Evolutionary conservation across 371 early-diverging fungal genomes (phyloP), one percentile per base, ranked within the genome.

Genomic region (Syncephalastrum monosporum): DNA sequence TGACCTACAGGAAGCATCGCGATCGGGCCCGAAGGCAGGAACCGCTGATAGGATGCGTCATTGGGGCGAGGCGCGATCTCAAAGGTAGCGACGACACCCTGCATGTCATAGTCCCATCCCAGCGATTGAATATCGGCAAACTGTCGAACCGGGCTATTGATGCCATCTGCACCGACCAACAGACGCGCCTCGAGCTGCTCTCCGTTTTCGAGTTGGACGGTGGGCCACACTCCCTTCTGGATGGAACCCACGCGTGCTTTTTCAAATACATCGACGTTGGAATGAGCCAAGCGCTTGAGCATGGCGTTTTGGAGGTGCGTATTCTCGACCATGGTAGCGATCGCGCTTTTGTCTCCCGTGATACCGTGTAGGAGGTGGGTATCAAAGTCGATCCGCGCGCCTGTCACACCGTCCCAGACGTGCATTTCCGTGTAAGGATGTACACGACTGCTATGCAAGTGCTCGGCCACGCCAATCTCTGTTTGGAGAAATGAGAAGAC

Each of bases 11-110:
- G 98, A 47, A 97, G 75, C 74, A 96, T 70, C 0, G 97, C 97
- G 47, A 98, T 82, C 0, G 97, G 95, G 0, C 98, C 98, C 0
- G 91, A 88, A 0, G 97, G 97, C 48, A 98, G 77, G 66, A 98
- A 98, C 53, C 96, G 77, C 72, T 98, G 97, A 85, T 88, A 98
- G 1, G 96, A 96, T 0, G 91, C 86, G 29, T 67, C 61, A 47
- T 88, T 89, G 17, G 75, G 77, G 42, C 75, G 57, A 7, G 47
- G 43, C 24, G 63, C 47, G 52, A 79, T 74, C 25, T 68, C 41
- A n/a, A 97, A 72, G 3, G 95, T 95, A 6, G 93, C 97, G 0
- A 97, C 98, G 12, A 96, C 68, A 24, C 95, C 98, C 50, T 85
- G 83, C 44, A 93, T 90, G 47, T 79, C 70, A 63, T 98, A 98